A percentile compares a stretch with the other conserved stretches of the same genome.
Conservation (phyloP, 1,139 yeast genomes). For the Protomyces pachydermus region DNA sequence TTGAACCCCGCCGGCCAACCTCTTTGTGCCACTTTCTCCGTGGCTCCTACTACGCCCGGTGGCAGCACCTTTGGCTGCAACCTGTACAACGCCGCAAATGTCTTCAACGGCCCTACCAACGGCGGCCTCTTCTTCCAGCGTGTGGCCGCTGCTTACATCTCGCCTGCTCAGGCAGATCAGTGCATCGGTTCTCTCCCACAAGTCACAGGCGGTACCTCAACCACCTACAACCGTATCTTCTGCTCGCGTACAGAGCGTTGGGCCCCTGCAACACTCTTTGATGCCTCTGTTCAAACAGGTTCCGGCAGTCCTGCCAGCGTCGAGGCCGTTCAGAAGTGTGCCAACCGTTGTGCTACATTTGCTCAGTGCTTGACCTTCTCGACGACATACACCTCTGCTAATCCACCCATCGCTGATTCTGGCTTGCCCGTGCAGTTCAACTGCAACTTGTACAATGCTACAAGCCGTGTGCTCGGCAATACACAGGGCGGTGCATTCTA, state of each 20-base stretch:
- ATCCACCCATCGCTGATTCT: slow-evolving; percentile 18
- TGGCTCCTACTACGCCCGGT: slow-evolving; percentile 22
- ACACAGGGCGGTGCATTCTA: slow-evolving; percentile 25
- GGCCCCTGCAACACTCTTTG: slow-evolving; percentile 23
- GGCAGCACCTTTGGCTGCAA: slow-evolving; percentile 22
- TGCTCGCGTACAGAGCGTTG: slow-evolving; percentile 26
- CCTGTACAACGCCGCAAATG: slow-evolving; percentile 23
- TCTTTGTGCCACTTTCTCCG: slow-evolving; percentile 20
- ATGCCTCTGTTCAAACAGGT: slow-evolving; percentile 19
- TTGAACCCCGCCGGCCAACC: neutral
- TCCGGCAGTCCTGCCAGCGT: slow-evolving; percentile 1
- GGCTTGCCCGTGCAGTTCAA: slow-evolving; percentile 23
- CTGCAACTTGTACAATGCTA: slow-evolving; percentile 22
- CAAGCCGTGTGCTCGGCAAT: slow-evolving; percentile 4
- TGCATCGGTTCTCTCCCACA: slow-evolving; percentile 10
- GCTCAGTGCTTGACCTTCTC: slow-evolving; percentile 16
- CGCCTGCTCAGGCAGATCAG: slow-evolving; percentile 5
- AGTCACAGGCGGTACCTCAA: neutral
- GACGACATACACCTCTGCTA: slow-evolving; percentile 16
- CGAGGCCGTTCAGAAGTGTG: slow-evolving; percentile 20
- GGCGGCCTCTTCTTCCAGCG: slow-evolving; percentile 26
- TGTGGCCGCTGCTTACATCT: slow-evolving; percentile 4
- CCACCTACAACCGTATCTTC: slow-evolving; percentile 17
- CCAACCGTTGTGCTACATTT: slow-evolving; percentile 13
- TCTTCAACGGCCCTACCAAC: slow-evolving; percentile 26